Evolutionary conservation across 1,139 yeast genomes (phyloP), one percentile per base, ranked within the genome.

Genomic region (Torulaspora globosa): DNA sequence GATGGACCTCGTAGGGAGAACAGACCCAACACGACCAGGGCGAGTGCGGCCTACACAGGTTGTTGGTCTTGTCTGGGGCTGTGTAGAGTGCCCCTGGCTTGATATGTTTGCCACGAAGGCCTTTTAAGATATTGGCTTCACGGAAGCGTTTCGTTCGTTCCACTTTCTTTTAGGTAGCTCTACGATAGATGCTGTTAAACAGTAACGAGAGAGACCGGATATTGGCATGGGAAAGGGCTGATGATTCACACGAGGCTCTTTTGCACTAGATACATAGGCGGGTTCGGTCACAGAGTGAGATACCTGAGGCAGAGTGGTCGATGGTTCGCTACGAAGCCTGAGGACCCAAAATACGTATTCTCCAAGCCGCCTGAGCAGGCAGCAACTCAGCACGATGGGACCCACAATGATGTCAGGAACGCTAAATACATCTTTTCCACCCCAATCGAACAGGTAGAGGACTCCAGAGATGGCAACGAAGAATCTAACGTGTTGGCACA

Each of bases 401-500:
- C 8, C 9, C 7, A 21, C 9, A 8, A 21, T 6, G 57, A 53
- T 42, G n/a, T 14, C 7, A 31, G 9, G 23, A 31, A 11, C 18
- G 53, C 56, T 3, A 55, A 50, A 21, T 57, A 55, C 39, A 44
- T 54, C 39, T 55, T 55, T 43, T 50, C 57, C 10, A 41, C 47
- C 15, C 58, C 59, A 16, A 38, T 24, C 39, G 42, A 30, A n/a
- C 35, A 19, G 38, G 31, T 21, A 16, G 39, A 33, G 43, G 48
- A 26, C n/a, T n/a, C n/a, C 6, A n/a, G 5, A 10, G 29, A 36
- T 27, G 48, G 26, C 1, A 30, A 40, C 14, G 45, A 45, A 5
- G 45, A 46, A 9, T 34, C 37, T 12, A 41, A 28, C 18, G 30
- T 45, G 6, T 38, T 57, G 28, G 56, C 54, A 1, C 47, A 52